A percentile compares a stretch with the other conserved stretches of the same genome.
Evolutionary conservation across 2,329 filamentous ascomycete species (phyloP).

Genomic region (Sporothrix protearum): DNA sequence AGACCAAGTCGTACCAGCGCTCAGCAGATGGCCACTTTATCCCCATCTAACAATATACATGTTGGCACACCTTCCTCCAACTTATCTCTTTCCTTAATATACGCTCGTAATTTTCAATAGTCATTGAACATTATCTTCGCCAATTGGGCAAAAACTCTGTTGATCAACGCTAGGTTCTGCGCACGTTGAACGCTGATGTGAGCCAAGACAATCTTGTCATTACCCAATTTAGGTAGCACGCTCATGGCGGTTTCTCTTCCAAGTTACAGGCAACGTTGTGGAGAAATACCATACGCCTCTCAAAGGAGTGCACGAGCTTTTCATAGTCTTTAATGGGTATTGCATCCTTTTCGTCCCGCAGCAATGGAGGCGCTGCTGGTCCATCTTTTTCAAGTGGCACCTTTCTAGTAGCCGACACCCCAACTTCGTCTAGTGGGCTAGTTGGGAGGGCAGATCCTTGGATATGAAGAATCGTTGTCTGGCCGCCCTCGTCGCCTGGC

Average conservation of each 20-base stretch:
- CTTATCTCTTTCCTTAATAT: not conserved
- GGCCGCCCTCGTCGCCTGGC: constrained; percentile 29
- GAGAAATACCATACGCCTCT: constrained; percentile 53
- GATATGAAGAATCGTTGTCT: constrained; percentile 58
- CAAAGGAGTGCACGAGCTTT: constrained; percentile 54
- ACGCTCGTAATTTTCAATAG: not conserved
- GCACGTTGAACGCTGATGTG: not conserved
- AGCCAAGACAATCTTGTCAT: not conserved
- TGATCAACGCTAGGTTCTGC: too few relatives aligned
- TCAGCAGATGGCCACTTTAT: not conserved
- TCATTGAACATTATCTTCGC: not conserved
- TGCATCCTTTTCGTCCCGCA: not conserved
- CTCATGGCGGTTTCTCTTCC: constrained; percentile 34
- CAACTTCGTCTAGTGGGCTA: not conserved
- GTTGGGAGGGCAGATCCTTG: constrained; percentile 43
- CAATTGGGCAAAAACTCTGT: too few relatives aligned
- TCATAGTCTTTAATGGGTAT: constrained; percentile 43
- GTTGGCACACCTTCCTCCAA: not conserved
- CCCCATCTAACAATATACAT: not conserved
- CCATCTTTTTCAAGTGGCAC: not conserved
- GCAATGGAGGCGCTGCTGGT: not conserved
- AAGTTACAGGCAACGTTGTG: constrained; percentile 53
- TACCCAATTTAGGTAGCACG: not conserved
- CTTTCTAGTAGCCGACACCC: not conserved
- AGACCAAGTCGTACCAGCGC: not conserved